Evolutionary conservation across 2,329 filamentous ascomycete genomes (phyloP), one percentile per base, ranked within the genome.

Genomic region (Alternaria sp.): DNA sequence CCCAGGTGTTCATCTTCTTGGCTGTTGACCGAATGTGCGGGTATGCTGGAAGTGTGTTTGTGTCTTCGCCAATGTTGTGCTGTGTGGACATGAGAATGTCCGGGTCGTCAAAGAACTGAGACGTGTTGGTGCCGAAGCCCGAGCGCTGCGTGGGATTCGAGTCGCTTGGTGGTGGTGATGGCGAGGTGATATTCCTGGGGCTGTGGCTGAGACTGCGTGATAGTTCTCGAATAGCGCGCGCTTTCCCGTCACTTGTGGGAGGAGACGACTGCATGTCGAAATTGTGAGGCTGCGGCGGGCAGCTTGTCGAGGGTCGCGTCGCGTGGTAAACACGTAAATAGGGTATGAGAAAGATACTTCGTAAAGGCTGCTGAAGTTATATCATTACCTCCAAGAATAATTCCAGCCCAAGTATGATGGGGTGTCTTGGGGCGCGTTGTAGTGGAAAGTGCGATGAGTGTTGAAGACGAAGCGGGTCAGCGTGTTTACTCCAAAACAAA

Each of bases 11-110:
- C 72, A 74, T 68, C 62, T 79, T 78, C 68, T 80, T 79, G 13
- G 77, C 79, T 3, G 77, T 80, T 3, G 77, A 78, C 28, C 78
- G 78, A 49, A 80, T 78, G 55, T 72, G 72, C 10, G 74, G 77
- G 49, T 71, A 73, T 54, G 71, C 69, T 45, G 77, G 74, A 2
- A 78, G 69, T 28, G 71, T 70, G 65, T 79, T 74, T 32, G 76
- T 78, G 17, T 76, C 77, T 54, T 79, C 76, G n/a, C 74, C 74
- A 23, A 81, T 68, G 57, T 73, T 72, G 60, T 79, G 76, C 25
- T 78, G 76, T 64, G 80, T 82, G 40, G 80, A 82, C 69, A 76
- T 74, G 51, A 79, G 63, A 32, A 77, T 67, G 55, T 81, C 77
- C 21, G 77, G 74, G 63, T 80, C 73, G 62, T 77, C 72, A 66